phyloP scores from a whole-genome alignment of 2,329 filamentous ascomycete genomes.

The Colletotrichum melonis region DNA sequence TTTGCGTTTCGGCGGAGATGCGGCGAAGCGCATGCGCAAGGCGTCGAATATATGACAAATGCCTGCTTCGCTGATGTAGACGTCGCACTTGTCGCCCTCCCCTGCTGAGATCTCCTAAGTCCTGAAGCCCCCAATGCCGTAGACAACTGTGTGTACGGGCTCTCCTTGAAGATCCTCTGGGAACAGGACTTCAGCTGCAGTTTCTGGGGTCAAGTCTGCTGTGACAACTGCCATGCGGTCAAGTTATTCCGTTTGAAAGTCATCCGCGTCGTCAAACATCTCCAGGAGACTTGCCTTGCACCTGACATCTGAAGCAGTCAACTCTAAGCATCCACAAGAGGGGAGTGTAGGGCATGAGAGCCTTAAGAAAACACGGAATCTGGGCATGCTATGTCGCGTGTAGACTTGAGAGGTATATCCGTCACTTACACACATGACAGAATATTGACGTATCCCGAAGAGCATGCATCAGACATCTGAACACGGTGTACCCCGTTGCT shows the following conservation, averaged over 20 bases:
- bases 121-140: conserved; percentile 16
- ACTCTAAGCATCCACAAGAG: neutral
- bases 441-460: neutral
- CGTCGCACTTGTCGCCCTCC: neutral
- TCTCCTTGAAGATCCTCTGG: neutral
- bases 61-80: neutral
- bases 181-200: neutral
- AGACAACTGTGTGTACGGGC: conserved; percentile 11
- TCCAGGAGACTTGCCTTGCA: neutral
- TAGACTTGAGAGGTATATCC: too few species aligned
- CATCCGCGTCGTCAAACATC: neutral
- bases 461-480: conserved; percentile 5
- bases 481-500: conserved; percentile 5
- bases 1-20: neutral
- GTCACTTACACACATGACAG: conserved; percentile 3
- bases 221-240: neutral
- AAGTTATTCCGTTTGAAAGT: neutral
- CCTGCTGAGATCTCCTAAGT: neutral
- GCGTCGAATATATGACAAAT: neutral
- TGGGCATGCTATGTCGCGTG: neutral
- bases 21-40: neutral
- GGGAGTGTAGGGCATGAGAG: too few species aligned
- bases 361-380: neutral
- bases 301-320: neutral
- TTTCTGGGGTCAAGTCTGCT: neutral